These are phyloP conservation scores for Cucurbita maxima DNA, from an alignment of 306 rosid species.

Conservation along the genomic window DNA sequence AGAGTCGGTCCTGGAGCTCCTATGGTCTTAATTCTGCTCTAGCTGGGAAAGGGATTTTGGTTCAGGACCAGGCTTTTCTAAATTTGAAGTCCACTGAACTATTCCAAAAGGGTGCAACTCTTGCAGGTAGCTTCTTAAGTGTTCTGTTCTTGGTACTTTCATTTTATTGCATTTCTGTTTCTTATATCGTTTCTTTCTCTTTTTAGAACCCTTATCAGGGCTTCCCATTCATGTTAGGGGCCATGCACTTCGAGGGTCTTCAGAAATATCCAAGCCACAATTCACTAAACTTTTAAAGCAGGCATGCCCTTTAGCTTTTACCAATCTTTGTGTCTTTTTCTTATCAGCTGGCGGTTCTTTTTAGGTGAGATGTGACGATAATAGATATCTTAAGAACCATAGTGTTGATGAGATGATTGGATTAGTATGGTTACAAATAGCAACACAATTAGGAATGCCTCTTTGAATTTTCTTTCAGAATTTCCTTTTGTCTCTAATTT, in stretches of 20 bases:
- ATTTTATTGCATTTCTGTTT: not conserved
- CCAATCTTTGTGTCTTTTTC: not conserved
- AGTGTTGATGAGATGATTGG: not conserved
- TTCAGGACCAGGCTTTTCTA: slow-evolving; percentile 20
- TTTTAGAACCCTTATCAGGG: slow-evolving; percentile 21
- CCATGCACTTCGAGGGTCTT: slow-evolving; percentile 9
- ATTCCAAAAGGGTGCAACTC: slow-evolving; percentile 21
- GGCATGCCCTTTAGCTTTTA: slow-evolving; percentile 11
- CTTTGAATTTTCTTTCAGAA: not conserved
- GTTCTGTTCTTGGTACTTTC: not conserved
- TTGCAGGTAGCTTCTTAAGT: slow-evolving; percentile 7
- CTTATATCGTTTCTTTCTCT: not conserved
- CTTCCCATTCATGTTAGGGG: slow-evolving; percentile 31
- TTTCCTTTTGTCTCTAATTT: too few species aligned
- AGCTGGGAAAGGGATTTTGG: slow-evolving; percentile 29
- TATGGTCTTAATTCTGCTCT: slow-evolving; percentile 24
- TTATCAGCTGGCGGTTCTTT: not conserved
- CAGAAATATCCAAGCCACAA: slow-evolving; percentile 19
- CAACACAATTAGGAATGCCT: not conserved
- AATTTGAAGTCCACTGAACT: slow-evolving; percentile 23
- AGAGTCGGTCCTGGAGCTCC: slow-evolving; percentile 9
- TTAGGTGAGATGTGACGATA: not conserved
- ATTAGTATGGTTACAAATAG: not conserved
- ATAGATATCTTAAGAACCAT: not conserved
- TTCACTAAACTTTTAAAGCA: slow-evolving; percentile 26